Base-by-base conservation (phyloP, 805 yeast species). In the Saccharomycopsis sp. region DNA sequence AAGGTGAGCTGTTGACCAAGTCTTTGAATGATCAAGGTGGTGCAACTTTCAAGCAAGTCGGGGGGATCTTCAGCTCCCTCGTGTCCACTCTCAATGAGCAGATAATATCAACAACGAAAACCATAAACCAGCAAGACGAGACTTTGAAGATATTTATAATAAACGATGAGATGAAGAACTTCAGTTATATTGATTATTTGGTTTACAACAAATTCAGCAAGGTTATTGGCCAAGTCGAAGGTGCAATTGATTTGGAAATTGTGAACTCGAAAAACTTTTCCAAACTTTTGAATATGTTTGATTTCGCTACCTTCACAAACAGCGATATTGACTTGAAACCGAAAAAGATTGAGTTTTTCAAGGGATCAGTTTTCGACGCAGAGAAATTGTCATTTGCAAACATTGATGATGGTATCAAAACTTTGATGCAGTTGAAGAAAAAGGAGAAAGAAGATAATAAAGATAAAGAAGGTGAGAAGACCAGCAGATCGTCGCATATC, bases 341-440 rank as follows among this genome's bases (percentile, higher is more conserved):
- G 43, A 66, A 71, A 22, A 73, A 73, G 36, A 69, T 89, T 52
- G 80, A 80, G 48, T 58, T 83, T 50, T 85, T 87, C 55, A 63
- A 69, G 16, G 96, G 96, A 6, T 80, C 81, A 48, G 53, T 76
- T 1, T 71, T 76, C 33, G 94, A 86, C 57, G 96, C 92, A 10
- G 94, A 83, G 53, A 89, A 92, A 58, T 70, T 92, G 45, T 81
- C 94, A 30, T 69, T 74, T 52, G 97, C 96, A 3, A 88, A 86
- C 55, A 68, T 89, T 52, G 95, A 86, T 22, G 75, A 77, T 40
- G 75, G 78, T n/a, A 69, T 79, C 39, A 73, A 65, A 62, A 61
- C 56, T 42, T 63, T 57, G 50, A 58, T 50, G 40, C 53, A 55
- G 43, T 61, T 49, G 49, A 48, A 53, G 20, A 54, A 49, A 15